These are phyloP conservation scores for Leccinum subrobustum DNA, from an alignment of 1,284 basidiomycete genomes.

Conservation along the genomic window DNA sequence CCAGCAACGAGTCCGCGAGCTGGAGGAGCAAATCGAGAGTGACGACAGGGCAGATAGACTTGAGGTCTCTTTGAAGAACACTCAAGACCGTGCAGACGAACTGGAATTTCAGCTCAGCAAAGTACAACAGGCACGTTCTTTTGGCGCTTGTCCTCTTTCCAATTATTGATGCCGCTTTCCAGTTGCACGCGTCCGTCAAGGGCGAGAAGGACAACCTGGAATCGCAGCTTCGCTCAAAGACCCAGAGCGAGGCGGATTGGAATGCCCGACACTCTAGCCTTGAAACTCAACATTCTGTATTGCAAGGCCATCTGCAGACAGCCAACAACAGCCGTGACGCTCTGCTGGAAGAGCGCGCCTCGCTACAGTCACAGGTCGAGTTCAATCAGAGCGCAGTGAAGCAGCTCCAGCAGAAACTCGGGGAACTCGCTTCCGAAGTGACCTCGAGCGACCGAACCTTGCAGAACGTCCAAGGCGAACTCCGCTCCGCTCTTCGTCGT, in stretches of 20 bases:
- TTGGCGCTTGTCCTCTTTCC: neutral
- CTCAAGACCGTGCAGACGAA: conserved; percentile 76
- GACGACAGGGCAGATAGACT: conserved; percentile 76
- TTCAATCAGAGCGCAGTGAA: conserved; percentile 44
- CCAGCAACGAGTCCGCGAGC: conserved; percentile 58
- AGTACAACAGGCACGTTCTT: conserved; percentile 60
- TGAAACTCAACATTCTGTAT: conserved; percentile 39
- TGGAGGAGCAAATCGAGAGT: conserved; percentile 77
- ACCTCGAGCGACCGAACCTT: conserved; percentile 53
- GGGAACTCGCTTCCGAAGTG: conserved; percentile 53
- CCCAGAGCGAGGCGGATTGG: conserved; percentile 46
- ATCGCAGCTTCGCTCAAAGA: conserved; percentile 40
- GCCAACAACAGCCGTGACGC: conserved; percentile 46
- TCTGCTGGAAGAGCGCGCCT: conserved; percentile 47
- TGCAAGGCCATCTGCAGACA: conserved; percentile 44
- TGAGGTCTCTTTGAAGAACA: conserved; percentile 69
- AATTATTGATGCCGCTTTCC: conserved; percentile 9
- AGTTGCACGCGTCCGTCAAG: conserved; percentile 60
- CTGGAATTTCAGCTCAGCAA: conserved; percentile 78
- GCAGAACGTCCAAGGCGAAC: conserved; percentile 59
- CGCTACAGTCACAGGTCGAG: conserved; percentile 47
- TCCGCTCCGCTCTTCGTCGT: conserved; percentile 57
- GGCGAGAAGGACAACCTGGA: conserved; percentile 58
- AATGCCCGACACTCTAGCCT: conserved; percentile 45
- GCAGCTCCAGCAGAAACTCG: conserved; percentile 57